phyloP scores from a whole-genome alignment of 176 grass and related monocot species.

The Aegilops bicornis region DNA sequence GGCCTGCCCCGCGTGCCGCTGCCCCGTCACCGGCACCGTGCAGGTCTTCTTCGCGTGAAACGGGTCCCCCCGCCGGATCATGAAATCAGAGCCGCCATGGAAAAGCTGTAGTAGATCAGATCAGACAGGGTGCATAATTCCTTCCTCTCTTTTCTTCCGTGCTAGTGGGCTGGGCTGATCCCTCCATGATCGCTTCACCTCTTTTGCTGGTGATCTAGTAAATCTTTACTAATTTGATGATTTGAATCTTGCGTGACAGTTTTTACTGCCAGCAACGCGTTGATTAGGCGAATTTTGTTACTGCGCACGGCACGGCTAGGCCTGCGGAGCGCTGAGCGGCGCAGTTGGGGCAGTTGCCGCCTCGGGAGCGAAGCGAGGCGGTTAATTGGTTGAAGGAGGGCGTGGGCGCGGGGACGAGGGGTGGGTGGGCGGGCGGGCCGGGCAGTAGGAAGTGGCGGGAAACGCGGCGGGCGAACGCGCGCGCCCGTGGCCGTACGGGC shows the following conservation, averaged over 20 bases:
- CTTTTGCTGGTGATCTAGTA: no score
- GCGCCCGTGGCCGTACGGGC: background rate
- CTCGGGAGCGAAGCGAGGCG: background rate
- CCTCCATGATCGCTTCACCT: no score
- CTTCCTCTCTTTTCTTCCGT: background rate
- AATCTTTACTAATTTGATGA: background rate
- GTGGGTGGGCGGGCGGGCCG: background rate
- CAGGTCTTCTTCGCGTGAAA: conserved; percentile 49
- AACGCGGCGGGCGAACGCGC: conserved; percentile 9
- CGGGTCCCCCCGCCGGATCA: background rate
- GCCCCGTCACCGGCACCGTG: conserved; percentile 60
- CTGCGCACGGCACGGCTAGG: no score
- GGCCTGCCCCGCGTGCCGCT: conserved; percentile 59
- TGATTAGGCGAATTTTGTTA: no score
- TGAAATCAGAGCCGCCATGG: background rate
- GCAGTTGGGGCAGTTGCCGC: background rate
- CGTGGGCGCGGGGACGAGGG: background rate
- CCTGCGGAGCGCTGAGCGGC: no score
- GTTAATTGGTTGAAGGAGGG: background rate
- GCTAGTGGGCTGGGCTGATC: no score
- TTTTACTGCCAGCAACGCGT: background rate
- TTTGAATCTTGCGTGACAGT: background rate
- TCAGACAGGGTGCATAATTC: background rate
- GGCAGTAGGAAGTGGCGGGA: background rate
- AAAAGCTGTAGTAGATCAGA: background rate